phyloP scores from a whole-genome alignment of 148 eudicot species.

The Cornus kousa region DNA sequence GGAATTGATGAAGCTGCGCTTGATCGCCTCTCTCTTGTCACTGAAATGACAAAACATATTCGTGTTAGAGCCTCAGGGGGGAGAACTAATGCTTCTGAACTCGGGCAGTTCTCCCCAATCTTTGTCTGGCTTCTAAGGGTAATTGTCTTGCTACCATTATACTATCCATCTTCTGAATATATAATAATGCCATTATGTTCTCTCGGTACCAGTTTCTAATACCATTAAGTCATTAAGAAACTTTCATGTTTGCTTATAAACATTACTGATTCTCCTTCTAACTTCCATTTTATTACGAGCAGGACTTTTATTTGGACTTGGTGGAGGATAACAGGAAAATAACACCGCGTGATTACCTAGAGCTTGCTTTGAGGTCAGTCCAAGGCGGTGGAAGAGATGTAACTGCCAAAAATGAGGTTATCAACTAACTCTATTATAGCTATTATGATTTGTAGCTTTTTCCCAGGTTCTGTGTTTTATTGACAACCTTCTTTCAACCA shows the following conservation, averaged over 20 bases:
- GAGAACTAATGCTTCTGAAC: conserved; percentile 83
- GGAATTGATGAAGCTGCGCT: conserved; percentile 97
- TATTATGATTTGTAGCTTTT: background rate
- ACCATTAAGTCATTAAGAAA: background rate
- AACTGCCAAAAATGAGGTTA: conserved; percentile 93
- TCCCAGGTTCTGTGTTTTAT: background rate
- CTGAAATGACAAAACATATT: conserved; percentile 96
- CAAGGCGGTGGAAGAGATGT: conserved; percentile 71
- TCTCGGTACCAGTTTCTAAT: too few relatives aligned
- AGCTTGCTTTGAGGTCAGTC: conserved; percentile 83
- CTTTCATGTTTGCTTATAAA: conserved; percentile 10
- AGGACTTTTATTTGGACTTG: conserved; percentile 95
- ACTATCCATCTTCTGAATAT: background rate
- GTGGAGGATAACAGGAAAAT: conserved; percentile 84
- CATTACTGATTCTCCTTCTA: background rate
- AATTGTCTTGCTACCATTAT: conserved; percentile 16
- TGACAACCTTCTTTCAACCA: background rate
- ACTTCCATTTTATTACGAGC: conserved; percentile 13
- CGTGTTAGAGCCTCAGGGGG: conserved; percentile 95
- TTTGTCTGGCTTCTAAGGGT: conserved; percentile 99
- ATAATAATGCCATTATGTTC: background rate
- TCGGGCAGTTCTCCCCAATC: conserved; percentile 92
- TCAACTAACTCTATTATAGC: background rate
- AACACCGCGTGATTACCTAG: conserved; percentile 96
- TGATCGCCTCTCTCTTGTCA: conserved; percentile 95